Conservation (phyloP, 805 yeast species). For the Candida montana region DNA sequence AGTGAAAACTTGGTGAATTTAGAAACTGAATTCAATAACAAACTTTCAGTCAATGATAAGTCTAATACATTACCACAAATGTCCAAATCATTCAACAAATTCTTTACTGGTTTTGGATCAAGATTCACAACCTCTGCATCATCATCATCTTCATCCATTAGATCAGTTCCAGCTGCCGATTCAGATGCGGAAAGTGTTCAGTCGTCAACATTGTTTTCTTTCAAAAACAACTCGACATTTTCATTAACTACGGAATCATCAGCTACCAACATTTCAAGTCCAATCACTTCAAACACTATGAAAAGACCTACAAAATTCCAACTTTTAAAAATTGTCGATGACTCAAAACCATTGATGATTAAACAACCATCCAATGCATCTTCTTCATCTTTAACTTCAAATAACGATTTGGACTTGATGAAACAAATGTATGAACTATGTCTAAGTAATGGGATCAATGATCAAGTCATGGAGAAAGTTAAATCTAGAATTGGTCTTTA, state of each 20-base stretch:
- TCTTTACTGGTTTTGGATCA: constrained; percentile 5
- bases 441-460: constrained; percentile 15
- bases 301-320: constrained; percentile 6
- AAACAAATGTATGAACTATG: constrained; percentile 20
- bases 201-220: constrained; percentile 12
- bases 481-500: constrained; percentile 11
- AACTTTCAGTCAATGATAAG: background rate
- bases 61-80: constrained; percentile 1
- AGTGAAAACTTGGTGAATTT: constrained; percentile 3
- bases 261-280: background rate
- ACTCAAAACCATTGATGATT: background rate
- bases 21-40: constrained; percentile 7
- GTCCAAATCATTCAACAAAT: constrained; percentile 5
- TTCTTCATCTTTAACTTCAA: background rate
- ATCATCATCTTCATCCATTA: constrained; percentile 8
- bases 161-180: constrained; percentile 6
- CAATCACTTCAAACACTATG: background rate
- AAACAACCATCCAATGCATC: background rate
- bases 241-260: constrained; percentile 6
- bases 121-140: constrained; percentile 9
- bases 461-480: constrained; percentile 19
- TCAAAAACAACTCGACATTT: constrained; percentile 13
- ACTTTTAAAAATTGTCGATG: constrained; percentile 5
- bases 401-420: constrained; percentile 19
- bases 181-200: constrained; percentile 7